Conservation (phyloP, 2,329 filamentous ascomycete species). For the Ophiosphaerella korrae region DNA sequence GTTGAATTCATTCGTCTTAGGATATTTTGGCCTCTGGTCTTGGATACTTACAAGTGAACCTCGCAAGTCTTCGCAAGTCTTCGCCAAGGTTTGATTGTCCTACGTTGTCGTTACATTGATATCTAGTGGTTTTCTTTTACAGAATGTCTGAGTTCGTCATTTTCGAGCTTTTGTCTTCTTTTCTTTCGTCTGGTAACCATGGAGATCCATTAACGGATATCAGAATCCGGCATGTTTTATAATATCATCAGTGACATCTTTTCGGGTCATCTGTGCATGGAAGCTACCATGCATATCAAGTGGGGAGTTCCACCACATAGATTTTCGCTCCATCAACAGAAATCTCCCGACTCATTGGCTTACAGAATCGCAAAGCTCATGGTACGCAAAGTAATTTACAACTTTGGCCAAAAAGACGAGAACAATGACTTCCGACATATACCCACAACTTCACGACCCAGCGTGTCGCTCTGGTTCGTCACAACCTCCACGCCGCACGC, state of each 20-base stretch:
- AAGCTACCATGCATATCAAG: not conserved
- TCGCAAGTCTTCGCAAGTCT: not conserved
- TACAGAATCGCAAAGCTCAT: too few species aligned
- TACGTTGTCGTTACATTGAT: not conserved
- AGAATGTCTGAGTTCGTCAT: not conserved
- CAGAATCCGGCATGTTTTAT: not conserved
- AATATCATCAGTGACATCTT: not conserved
- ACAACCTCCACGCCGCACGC: conserved; percentile 52
- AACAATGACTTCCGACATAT: conserved; percentile 22
- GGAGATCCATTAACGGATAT: not conserved
- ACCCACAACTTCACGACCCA: conserved; percentile 52
- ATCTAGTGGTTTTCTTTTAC: not conserved
- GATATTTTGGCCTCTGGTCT: too few species aligned
- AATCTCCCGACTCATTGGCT: too few species aligned
- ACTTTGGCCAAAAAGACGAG: not conserved
- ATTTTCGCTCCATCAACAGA: conserved; percentile 2
- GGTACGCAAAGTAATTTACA: too few species aligned
- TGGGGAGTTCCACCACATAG: not conserved
- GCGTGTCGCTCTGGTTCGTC: conserved; percentile 51
- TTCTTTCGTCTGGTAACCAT: not conserved
- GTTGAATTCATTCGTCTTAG: not conserved
- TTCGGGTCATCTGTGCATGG: not conserved
- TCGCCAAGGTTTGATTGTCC: not conserved
- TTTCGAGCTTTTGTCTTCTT: not conserved
- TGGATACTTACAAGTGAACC: too few species aligned